Conservation (phyloP, 768 basidiomycete genomes). For the Lentinula edodes region DNA sequence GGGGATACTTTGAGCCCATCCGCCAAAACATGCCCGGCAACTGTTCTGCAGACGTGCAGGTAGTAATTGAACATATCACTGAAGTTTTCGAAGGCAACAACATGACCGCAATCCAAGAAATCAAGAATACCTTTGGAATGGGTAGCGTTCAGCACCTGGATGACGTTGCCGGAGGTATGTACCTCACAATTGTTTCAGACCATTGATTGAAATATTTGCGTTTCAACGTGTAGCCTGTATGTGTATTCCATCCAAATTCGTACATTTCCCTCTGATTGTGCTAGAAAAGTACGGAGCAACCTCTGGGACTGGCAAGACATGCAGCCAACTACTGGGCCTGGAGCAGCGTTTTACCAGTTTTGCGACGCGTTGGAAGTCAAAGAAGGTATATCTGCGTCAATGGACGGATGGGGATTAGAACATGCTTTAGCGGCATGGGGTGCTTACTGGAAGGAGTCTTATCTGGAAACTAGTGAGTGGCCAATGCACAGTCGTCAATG, state of each 20-base stretch:
- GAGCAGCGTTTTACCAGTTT: constrained; percentile 49
- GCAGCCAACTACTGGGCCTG: constrained; percentile 43
- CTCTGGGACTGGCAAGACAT: constrained; percentile 68
- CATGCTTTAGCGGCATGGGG: constrained; percentile 60
- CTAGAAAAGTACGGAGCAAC: constrained; percentile 44
- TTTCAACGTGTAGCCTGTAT: not conserved
- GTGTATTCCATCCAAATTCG: constrained; percentile 26
- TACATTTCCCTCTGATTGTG: constrained; percentile 31
- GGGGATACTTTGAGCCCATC: constrained; percentile 71
- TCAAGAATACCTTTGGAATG: constrained; percentile 60
- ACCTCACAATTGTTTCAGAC: not conserved
- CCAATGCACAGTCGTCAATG: not conserved
- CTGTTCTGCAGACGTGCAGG: constrained; percentile 68
- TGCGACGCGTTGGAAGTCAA: constrained; percentile 68
- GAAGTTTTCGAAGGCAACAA: constrained; percentile 43
- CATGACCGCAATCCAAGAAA: constrained; percentile 37
- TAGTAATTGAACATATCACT: constrained; percentile 59
- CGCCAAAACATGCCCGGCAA: constrained; percentile 63
- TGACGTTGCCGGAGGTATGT: constrained; percentile 57
- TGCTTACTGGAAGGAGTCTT: constrained; percentile 47
- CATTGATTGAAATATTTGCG: constrained; percentile 9
- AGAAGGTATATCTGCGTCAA: constrained; percentile 42
- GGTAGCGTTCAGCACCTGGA: constrained; percentile 52
- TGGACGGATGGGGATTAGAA: constrained; percentile 55
- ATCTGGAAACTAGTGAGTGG: constrained; percentile 14